Conservation (phyloP, 2,329 filamentous ascomycete genomes). For the Scedosporium aurantiacum region DNA sequence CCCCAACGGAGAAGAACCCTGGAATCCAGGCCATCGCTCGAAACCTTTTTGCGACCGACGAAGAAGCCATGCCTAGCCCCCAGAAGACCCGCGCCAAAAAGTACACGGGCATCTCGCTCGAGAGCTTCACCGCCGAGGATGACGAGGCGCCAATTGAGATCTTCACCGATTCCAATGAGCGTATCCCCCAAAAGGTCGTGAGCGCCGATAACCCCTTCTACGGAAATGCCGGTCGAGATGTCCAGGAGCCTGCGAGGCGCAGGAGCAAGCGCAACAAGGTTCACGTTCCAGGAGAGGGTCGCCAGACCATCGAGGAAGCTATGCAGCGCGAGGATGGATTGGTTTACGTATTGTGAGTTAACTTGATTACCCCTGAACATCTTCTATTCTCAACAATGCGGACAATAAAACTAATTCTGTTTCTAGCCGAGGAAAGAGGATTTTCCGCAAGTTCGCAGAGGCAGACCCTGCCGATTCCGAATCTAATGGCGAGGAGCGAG, state of each 20-base stretch:
- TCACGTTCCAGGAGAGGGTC: constrained; percentile 44
- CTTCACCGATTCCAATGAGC: constrained; percentile 71
- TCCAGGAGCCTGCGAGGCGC: constrained; percentile 32
- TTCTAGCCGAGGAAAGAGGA: constrained; percentile 63
- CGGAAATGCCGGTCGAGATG: constrained; percentile 27
- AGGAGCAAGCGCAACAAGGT: constrained; percentile 46
- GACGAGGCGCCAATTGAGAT: constrained; percentile 53
- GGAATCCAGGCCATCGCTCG: constrained; percentile 45
- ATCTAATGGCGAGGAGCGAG: constrained; percentile 19
- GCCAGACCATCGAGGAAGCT: constrained; percentile 50
- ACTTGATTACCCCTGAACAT: background rate
- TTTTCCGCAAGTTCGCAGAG: constrained; percentile 58
- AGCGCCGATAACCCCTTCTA: constrained; percentile 64
- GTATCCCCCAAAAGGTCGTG: constrained; percentile 56
- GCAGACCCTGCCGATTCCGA: constrained; percentile 25
- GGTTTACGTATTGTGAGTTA: constrained; percentile 65
- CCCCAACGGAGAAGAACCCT: constrained; percentile 37
- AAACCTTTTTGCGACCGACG: constrained; percentile 50
- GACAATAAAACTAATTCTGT: constrained; percentile 14
- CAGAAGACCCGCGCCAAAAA: constrained; percentile 48
- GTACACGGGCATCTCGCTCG: constrained; percentile 41
- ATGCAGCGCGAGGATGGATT: constrained; percentile 59
- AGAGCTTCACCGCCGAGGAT: constrained; percentile 48
- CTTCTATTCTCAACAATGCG: background rate
- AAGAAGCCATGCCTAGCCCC: constrained; percentile 47